Percentiles rank a stretch among this genome's conserved stretches.
Conservation (phyloP, 2,329 filamentous ascomycete species). For the Plenodomus biglobosus region DNA sequence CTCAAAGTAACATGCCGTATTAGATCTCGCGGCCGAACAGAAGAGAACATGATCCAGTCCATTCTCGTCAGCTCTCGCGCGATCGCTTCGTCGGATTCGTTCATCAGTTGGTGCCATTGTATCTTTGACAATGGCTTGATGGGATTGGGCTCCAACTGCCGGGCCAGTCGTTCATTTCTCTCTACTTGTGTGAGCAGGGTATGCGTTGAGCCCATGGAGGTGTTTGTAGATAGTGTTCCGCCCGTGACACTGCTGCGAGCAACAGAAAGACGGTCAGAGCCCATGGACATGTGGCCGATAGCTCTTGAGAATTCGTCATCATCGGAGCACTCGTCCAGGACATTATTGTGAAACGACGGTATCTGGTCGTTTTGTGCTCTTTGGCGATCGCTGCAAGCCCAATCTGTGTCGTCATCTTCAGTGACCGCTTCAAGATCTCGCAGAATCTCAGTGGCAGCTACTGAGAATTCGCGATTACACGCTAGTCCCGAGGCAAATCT, state of each 20-base stretch:
- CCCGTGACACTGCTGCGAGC: conserved; percentile 34
- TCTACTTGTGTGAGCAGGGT: conserved; percentile 68
- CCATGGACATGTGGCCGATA: conserved; percentile 35
- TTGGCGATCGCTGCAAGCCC: conserved; percentile 80
- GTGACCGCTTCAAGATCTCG: conserved; percentile 72
- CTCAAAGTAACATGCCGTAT: conserved; percentile 86
- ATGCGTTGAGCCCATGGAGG: conserved; percentile 41
- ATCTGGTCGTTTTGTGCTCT: conserved; percentile 48
- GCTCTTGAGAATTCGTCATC: conserved; percentile 39
- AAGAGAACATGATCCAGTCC: conserved; percentile 98
- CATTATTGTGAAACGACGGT: conserved; percentile 47
- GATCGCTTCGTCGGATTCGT: conserved; percentile 78
- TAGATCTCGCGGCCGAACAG: conserved; percentile 88
- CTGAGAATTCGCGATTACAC: conserved; percentile 76
- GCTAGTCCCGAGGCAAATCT: conserved; percentile 76
- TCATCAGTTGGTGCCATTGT: conserved; percentile 90
- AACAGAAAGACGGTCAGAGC: conserved; percentile 31
- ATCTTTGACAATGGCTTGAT: conserved; percentile 75
- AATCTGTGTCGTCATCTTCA: conserved; percentile 89
- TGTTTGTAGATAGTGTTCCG: conserved; percentile 27
- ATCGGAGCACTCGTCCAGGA: conserved; percentile 45
- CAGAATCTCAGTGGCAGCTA: conserved; percentile 82
- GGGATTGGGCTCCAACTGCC: conserved; percentile 68
- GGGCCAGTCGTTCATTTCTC: conserved; percentile 77
- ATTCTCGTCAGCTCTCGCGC: conserved; percentile 92